Percentiles rank a stretch among this genome's conserved stretches.
Evolutionary conservation across 2,329 filamentous ascomycete genomes (phyloP).

Genomic region (Diaporthe helianthi): DNA sequence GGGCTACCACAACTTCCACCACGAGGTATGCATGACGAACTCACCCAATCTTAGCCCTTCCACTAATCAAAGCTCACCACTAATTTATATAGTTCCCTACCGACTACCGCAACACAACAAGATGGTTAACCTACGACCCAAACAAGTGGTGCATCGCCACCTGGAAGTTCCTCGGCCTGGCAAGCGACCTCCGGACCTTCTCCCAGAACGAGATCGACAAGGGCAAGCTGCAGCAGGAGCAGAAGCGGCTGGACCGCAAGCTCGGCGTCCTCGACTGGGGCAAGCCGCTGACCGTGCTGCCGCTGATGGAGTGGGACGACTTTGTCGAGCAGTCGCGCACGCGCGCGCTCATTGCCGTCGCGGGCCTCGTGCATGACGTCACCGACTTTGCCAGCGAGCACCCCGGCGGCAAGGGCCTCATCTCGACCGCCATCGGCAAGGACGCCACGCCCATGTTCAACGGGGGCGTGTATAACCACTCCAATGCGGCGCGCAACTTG

Average conservation of each 20-base stretch:
- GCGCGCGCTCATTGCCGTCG: conserved; percentile 77
- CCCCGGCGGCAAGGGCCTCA: conserved; percentile 82
- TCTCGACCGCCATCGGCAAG: conserved; percentile 81
- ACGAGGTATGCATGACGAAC: conserved; percentile 52
- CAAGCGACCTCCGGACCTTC: conserved; percentile 90
- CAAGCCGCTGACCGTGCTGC: conserved; percentile 81
- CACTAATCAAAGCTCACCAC: neutral
- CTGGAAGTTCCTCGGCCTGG: conserved; percentile 84
- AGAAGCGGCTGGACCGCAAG: conserved; percentile 94
- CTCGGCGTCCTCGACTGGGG: conserved; percentile 85
- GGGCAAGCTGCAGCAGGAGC: conserved; percentile 84
- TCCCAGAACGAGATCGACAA: conserved; percentile 92
- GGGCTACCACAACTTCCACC: conserved; percentile 95
- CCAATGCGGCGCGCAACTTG: conserved; percentile 87
- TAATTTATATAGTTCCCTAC: conserved; percentile 83
- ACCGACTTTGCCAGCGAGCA: conserved; percentile 85
- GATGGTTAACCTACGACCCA: conserved; percentile 91
- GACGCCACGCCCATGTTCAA: conserved; percentile 92
- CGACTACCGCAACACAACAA: conserved; percentile 89
- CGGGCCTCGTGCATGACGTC: conserved; percentile 86
- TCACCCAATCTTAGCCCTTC: neutral
- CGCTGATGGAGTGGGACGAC: conserved; percentile 86
- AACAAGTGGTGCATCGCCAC: conserved; percentile 89
- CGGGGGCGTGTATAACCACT: conserved; percentile 87
- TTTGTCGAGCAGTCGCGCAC: conserved; percentile 80